phyloP scores from a whole-genome alignment of 2,329 filamentous ascomycete species.

The Blastomyces gilchristii region DNA sequence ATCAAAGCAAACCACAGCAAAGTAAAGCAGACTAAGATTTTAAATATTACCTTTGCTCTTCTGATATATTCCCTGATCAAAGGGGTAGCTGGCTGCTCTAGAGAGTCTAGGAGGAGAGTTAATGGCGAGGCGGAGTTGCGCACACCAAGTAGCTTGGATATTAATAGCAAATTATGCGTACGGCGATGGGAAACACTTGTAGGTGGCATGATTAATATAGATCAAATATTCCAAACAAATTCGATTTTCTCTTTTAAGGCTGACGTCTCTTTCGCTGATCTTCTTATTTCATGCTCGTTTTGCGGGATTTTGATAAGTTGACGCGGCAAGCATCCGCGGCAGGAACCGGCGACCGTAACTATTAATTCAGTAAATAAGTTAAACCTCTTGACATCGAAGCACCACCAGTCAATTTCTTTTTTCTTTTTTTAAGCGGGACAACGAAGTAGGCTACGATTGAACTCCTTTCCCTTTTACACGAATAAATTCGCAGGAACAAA shows the following conservation, averaged over 20 bases:
- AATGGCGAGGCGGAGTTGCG: slow-evolving; percentile 75
- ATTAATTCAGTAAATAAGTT: slow-evolving; percentile 17
- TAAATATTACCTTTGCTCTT: slow-evolving; percentile 54
- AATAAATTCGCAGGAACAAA: background rate
- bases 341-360: slow-evolving; percentile 17
- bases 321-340: slow-evolving; percentile 14
- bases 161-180: slow-evolving; percentile 72
- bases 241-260: background rate
- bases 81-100: slow-evolving; percentile 68
- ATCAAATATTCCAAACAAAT: slow-evolving; percentile 12
- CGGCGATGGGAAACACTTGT: slow-evolving; percentile 50
- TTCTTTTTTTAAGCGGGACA: background rate
- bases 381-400: background rate
- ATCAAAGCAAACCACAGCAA: background rate
- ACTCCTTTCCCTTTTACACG: background rate
- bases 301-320: background rate
- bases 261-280: background rate
- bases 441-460: background rate
- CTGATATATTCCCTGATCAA: slow-evolving; percentile 63
- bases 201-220: slow-evolving; percentile 25
- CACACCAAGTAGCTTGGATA: slow-evolving; percentile 70
- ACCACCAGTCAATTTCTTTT: too few relatives aligned
- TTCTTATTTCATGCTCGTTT: background rate
- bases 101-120: slow-evolving; percentile 71
- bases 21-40: background rate